phyloP scores from a whole-genome alignment of 2,329 filamentous ascomycete genomes.

The Colletotrichum lentis region DNA sequence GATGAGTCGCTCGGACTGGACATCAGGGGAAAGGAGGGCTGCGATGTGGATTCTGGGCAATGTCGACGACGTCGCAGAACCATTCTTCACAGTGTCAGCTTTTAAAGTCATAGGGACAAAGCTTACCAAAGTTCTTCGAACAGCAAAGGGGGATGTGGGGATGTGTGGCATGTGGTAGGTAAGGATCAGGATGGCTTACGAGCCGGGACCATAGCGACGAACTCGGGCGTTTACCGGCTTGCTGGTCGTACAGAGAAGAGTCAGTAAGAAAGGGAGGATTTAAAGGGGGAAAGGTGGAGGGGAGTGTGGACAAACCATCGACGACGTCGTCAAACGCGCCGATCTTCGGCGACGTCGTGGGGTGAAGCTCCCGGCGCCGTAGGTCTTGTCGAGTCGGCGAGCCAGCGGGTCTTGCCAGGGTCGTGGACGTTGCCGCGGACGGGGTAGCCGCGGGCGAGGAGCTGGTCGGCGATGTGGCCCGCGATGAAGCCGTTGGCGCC shows the following conservation, averaged over 20 bases:
- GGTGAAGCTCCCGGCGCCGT: conserved; percentile 47
- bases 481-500: conserved; percentile 55
- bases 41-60: conserved; percentile 24
- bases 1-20: conserved; percentile 23
- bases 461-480: conserved; percentile 49
- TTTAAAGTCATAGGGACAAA: too few species aligned
- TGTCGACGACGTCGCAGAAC: conserved; percentile 27
- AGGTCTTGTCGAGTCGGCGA: conserved; percentile 43
- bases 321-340: conserved; percentile 43
- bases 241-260: too few species aligned
- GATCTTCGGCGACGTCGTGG: conserved; percentile 45
- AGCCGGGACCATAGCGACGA: conserved; percentile 21
- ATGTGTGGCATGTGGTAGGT: too few species aligned
- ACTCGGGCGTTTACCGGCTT: neutral
- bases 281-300: too few species aligned
- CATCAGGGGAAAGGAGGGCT: conserved; percentile 19
- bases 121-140: too few species aligned
- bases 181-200: neutral
- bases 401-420: conserved; percentile 43
- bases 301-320: conserved; percentile 38
- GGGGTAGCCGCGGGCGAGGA: conserved; percentile 48
- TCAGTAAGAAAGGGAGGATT: neutral
- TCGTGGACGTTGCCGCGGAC: conserved; percentile 53
- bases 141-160: too few species aligned
- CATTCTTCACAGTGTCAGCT: conserved; percentile 2